These are phyloP conservation scores for Xylariaceae sp. DNA, from an alignment of 2,329 filamentous ascomycete genomes.

Conservation along the genomic window DNA sequence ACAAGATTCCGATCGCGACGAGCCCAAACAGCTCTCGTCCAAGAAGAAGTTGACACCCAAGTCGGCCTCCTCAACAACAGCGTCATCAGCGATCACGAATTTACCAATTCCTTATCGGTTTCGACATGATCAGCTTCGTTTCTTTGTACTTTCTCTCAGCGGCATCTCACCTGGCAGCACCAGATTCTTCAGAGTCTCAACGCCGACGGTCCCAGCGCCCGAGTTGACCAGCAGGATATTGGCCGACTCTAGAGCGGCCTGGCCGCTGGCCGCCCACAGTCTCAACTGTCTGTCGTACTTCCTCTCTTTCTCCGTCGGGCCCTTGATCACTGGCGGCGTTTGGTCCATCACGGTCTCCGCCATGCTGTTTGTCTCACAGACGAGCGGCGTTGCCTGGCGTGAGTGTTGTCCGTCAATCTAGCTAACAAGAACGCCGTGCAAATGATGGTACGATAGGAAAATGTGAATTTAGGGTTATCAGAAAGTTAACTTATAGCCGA, in stretches of 20 bases:
- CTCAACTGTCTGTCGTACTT: slow-evolving; percentile 95
- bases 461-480: not conserved
- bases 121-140: slow-evolving; percentile 15
- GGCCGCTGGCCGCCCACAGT: slow-evolving; percentile 89
- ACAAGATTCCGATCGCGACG: slow-evolving; percentile 71
- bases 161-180: slow-evolving; percentile 66
- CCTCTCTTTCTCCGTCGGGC: slow-evolving; percentile 57
- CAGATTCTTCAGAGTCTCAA: slow-evolving; percentile 95
- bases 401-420: not conserved
- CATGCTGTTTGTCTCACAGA: slow-evolving; percentile 32
- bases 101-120: slow-evolving; percentile 65
- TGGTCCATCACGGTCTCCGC: slow-evolving; percentile 42
- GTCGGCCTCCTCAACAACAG: slow-evolving; percentile 71
- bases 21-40: slow-evolving; percentile 70
- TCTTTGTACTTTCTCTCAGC: not conserved
- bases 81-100: slow-evolving; percentile 85
- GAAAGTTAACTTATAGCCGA: slow-evolving; percentile 3
- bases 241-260: slow-evolving; percentile 82
- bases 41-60: slow-evolving; percentile 97
- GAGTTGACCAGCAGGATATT: slow-evolving; percentile 89
- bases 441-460: not conserved
- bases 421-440: not conserved
- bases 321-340: slow-evolving; percentile 45
- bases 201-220: slow-evolving; percentile 76
- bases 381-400: slow-evolving; percentile 2